Base-by-base conservation (phyloP, 2,329 filamentous ascomycete species). In the Penicillium sp. region DNA sequence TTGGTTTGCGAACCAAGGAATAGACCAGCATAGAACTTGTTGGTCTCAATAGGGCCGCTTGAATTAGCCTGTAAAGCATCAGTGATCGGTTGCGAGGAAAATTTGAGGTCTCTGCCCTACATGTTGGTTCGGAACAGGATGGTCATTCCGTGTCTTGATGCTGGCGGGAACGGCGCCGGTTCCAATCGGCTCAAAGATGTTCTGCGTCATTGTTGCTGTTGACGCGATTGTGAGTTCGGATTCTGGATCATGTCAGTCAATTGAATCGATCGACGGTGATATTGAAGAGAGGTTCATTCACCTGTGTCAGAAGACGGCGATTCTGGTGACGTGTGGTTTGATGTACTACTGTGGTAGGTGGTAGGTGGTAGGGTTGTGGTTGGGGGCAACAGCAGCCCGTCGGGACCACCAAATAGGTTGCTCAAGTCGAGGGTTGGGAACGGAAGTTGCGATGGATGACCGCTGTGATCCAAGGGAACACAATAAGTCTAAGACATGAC, bases 1-100 rank as follows among this genome's bases (percentile, higher is more conserved):
- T 78, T 78, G 4, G 75, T 79, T 66, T 95, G 89, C 38, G 76
- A 77, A 4, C 83, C 85, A 0, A 96, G 74, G 65, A 89, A 89
- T 53, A 93, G 82, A 60, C 93, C 93, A 57, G 84, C 77, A 58
- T 87, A 88, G 65, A 90, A 90, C 61, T 75, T 75, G 57, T 75
- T 75, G 6, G 73, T 75, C 43, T 71, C 63, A 47, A 74, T 66
- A 1, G 73, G 72, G 9, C 50, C 53, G 2, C 55, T 59, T 3
- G 62, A 53, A 43, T 65, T 58, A 24, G 56, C 56, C 68, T 71
- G 41, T 13, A 1, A 4, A 0, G 5, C 2, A 27, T 51, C 24
- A 54, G 43, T 27, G n/a, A 11, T 25, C 6, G n/a, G 25, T 38
- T 25, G 25, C 4, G 1, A 12, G 5, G 4, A 12, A 4, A 9